Conservation (phyloP, 2,329 filamentous ascomycete genomes). For the Sarocladium kiliense region DNA sequence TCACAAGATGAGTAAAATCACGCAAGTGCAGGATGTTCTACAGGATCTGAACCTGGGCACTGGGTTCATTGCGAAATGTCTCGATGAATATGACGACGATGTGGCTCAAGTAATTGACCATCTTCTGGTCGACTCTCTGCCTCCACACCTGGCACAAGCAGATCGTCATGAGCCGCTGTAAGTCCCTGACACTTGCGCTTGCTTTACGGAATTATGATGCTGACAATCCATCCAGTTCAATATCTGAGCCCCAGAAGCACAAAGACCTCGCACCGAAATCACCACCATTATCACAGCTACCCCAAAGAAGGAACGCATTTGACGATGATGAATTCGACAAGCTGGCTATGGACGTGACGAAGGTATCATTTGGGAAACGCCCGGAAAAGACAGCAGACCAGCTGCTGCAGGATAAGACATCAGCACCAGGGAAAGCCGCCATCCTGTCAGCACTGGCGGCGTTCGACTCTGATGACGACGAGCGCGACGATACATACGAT, state of each 20-base stretch:
- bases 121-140: conserved; percentile 72
- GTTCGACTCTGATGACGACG: conserved; percentile 93
- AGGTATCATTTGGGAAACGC: conserved; percentile 74
- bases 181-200: conserved; percentile 17
- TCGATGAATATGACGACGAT: conserved; percentile 74
- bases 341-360: conserved; percentile 59
- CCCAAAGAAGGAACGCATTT: conserved; percentile 66
- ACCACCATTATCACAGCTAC: conserved; percentile 47
- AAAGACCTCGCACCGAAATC: conserved; percentile 50
- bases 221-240: conserved; percentile 18
- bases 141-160: conserved; percentile 57
- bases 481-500: conserved; percentile 96
- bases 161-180: conserved; percentile 63
- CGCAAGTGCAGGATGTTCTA: conserved; percentile 90
- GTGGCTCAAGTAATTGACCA: conserved; percentile 76
- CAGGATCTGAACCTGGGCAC: conserved; percentile 81
- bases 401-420: conserved; percentile 59
- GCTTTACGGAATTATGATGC: conserved; percentile 2
- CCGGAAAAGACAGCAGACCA: conserved; percentile 63
- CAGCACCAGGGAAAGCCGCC: conserved; percentile 71
- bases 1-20: conserved; percentile 78
- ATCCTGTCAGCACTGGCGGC: conserved; percentile 83
- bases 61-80: conserved; percentile 71
- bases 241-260: conserved; percentile 19
- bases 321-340: conserved; percentile 77